Base-by-base conservation (phyloP, 257 asterid genomes). In the Fraxinus americana region DNA sequence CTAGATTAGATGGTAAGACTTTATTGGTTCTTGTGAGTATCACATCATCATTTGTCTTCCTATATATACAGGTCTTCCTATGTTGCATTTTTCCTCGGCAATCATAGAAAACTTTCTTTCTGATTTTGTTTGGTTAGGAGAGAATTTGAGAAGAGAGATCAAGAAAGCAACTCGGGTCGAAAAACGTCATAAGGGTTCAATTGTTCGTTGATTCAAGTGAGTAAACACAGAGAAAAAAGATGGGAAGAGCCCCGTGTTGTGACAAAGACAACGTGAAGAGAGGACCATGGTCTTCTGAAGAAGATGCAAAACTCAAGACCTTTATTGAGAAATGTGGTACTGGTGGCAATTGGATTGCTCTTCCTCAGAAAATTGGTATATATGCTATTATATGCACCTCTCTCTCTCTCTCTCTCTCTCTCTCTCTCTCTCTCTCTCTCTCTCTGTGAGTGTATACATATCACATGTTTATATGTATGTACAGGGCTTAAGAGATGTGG, bases 161-260 rank as follows among this genome's bases (percentile, higher is more conserved):
- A 21, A 10, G 7, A 43, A 10, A 52, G 19, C 25, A 59, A 65
- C 19, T 45, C 5, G 54, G 19, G 54, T 45, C 54, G 6, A 45
- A 45, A 14, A 45, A 45, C 54, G 7, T 16, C 57, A 1, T 4
- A 6, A 36, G 39, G 54, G 11, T 27, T 41, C 14, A 48, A 16
- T 16, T 48, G 57, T 48, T 48, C 2, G 57, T 45, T 16, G n/a
- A 73, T 27, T 11, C 14, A 61, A 74, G 6, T 32, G 8, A 12
- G 14, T n/a, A 38, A 30, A 5, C 21, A 41, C 7, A 8, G 5
- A 32, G 30, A 41, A n/a, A 41, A 43, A 80, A 80, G 77, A 87
- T 87, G 91, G 91, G 91, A 12, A 85, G 89, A 87, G 87, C 89
- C 41, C 91, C 91, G 67, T 87, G 91, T 77, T 87, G 91, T 77